phyloP scores from a whole-genome alignment of 2,329 filamentous ascomycete genomes.

The Aspergillus transmontanensis region DNA sequence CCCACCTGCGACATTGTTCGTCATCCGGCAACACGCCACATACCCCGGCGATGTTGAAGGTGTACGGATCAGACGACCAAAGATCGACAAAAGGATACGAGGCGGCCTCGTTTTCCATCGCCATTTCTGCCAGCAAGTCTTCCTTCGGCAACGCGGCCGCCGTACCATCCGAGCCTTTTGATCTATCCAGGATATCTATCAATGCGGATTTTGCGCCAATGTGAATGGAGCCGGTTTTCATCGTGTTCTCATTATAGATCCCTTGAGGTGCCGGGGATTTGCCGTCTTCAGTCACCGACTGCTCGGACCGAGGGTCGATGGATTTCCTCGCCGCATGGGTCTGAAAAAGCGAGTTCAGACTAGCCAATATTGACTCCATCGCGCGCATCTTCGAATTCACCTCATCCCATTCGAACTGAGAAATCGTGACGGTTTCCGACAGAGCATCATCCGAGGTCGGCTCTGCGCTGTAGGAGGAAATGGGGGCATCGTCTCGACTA shows the following conservation, averaged over 20 bases:
- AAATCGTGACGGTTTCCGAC: slow-evolving; percentile 33
- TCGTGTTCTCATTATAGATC: slow-evolving; percentile 32
- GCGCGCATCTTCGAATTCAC: slow-evolving; percentile 37
- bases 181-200: slow-evolving; percentile 56
- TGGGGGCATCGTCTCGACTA: slow-evolving; percentile 17
- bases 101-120: slow-evolving; percentile 61
- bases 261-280: slow-evolving; percentile 27
- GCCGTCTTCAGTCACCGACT: slow-evolving; percentile 6
- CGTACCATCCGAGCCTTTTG: slow-evolving; percentile 40
- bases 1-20: slow-evolving; percentile 48
- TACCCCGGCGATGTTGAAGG: slow-evolving; percentile 57
- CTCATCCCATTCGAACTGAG: slow-evolving; percentile 39
- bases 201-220: slow-evolving; percentile 60
- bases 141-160: slow-evolving; percentile 58
- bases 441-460: slow-evolving; percentile 20
- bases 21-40: slow-evolving; percentile 60
- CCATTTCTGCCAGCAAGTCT: slow-evolving; percentile 61
- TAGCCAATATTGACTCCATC: slow-evolving; percentile 39
- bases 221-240: slow-evolving; percentile 57
- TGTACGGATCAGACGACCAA: slow-evolving; percentile 62
- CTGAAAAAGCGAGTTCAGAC: slow-evolving; percentile 34
- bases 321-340: slow-evolving; percentile 26
- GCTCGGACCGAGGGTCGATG: slow-evolving; percentile 15
- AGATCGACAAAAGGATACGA: slow-evolving; percentile 65
- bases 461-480: slow-evolving; percentile 23